phyloP scores from a whole-genome alignment of 116 monocot genomes.

The Zostera marina region DNA sequence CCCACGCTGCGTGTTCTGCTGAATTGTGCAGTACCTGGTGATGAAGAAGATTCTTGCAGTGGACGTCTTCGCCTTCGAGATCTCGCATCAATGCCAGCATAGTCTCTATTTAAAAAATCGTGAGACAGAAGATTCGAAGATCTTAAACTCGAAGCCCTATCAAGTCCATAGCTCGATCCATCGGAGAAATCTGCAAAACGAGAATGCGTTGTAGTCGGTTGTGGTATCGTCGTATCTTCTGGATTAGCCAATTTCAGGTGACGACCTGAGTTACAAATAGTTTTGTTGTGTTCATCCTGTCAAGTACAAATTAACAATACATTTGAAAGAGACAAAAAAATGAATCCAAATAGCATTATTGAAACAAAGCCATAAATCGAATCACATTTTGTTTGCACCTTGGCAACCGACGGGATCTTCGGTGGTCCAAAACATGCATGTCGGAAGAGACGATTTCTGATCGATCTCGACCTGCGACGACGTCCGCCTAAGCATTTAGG shows the following conservation, averaged over 20 bases:
- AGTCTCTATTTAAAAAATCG: conserved; percentile 1
- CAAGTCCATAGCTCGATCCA: conserved; percentile 25
- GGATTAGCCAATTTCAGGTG: conserved; percentile 4
- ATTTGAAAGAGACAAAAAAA: not conserved
- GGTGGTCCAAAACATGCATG: conserved; percentile 10
- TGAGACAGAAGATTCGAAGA: conserved; percentile 19
- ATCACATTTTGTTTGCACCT: not conserved
- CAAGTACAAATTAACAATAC: not conserved
- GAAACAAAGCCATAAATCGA: not conserved
- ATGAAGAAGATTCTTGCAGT: conserved; percentile 18
- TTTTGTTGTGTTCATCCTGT: conserved; percentile 8
- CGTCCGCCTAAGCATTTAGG: not conserved
- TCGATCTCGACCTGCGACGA: not conserved
- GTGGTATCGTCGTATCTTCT: not conserved
- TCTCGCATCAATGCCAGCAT: conserved; percentile 3
- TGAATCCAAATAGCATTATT: not conserved
- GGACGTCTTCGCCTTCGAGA: conserved; percentile 26
- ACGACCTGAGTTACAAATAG: conserved; percentile 2
- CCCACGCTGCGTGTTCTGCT: conserved; percentile 86
- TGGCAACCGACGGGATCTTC: conserved; percentile 3
- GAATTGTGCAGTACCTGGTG: conserved; percentile 66
- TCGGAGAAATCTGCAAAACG: conserved; percentile 33
- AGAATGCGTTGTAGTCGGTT: conserved; percentile 2
- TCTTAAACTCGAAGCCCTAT: conserved; percentile 34
- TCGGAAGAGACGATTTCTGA: not conserved